Evolutionary conservation across 2,329 filamentous ascomycete genomes (phyloP).

Genomic region (Aspergillus viridinutans): DNA sequence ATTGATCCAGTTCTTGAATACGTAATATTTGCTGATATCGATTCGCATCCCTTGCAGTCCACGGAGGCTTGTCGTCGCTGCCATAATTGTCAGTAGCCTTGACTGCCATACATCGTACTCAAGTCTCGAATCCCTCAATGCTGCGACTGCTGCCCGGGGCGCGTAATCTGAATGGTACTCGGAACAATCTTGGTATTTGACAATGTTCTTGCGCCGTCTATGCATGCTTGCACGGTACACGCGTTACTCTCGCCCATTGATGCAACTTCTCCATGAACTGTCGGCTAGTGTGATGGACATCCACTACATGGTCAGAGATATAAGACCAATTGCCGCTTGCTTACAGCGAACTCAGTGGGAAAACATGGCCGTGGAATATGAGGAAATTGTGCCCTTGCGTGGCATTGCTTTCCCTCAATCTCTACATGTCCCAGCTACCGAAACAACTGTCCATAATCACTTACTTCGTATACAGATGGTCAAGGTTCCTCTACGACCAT

Average conservation of each 20-base stretch:
- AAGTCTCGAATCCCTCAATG: background rate
- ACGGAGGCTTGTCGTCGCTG: background rate
- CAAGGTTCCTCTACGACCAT: background rate
- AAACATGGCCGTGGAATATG: background rate
- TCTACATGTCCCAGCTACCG: background rate
- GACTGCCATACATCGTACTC: background rate
- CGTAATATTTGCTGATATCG: background rate
- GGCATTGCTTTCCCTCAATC: background rate
- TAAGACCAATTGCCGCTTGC: background rate
- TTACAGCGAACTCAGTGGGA: background rate
- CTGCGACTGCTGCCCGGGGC: background rate
- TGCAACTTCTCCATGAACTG: background rate
- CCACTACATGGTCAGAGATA: background rate
- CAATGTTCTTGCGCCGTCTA: background rate
- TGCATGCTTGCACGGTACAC: background rate
- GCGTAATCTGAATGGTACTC: background rate
- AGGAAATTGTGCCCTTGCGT: background rate
- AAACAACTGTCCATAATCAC: too few species aligned
- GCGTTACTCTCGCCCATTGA: background rate
- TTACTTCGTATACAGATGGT: background rate
- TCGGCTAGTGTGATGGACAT: background rate
- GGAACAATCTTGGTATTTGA: background rate
- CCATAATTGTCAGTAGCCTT: background rate
- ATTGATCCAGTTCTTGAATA: background rate
- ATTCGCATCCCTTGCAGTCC: background rate